These are phyloP conservation scores for Heritiera fomes DNA, from an alignment of 345 rosid species.

Conservation along the genomic window DNA sequence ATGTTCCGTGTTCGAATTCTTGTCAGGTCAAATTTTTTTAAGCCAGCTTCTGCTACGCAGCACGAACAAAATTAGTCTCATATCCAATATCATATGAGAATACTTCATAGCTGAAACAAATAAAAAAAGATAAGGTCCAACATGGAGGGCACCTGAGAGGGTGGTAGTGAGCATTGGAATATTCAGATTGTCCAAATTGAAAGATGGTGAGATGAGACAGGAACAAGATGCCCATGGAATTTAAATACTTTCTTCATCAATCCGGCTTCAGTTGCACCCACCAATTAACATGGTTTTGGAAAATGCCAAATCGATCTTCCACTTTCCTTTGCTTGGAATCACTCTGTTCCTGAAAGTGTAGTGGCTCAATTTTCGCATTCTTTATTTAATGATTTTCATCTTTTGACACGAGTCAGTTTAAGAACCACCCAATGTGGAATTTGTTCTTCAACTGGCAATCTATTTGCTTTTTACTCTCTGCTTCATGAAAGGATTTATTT, in stretches of 20 bases:
- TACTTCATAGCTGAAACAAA: too few relatives aligned
- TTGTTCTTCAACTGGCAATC: background rate
- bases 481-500: background rate
- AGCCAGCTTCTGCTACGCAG: too few relatives aligned
- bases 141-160: too few relatives aligned
- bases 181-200: slow-evolving; percentile 17
- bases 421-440: slow-evolving; percentile 14
- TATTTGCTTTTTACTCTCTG: background rate
- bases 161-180: background rate
- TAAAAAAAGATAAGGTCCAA: too few relatives aligned
- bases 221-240: background rate
- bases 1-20: too few relatives aligned
- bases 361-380: background rate
- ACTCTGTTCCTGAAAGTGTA: background rate
- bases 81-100: too few relatives aligned
- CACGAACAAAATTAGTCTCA: too few relatives aligned
- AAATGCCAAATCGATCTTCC: slow-evolving; percentile 7
- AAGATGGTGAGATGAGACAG: background rate
- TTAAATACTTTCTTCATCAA: background rate
- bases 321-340: background rate
- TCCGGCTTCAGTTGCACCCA: background rate
- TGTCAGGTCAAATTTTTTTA: too few relatives aligned
- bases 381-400: background rate
- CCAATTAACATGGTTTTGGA: background rate
- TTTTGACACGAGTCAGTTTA: background rate